Evolutionary conservation across 2,329 filamentous ascomycete genomes (phyloP).

Genomic region (Monilinia fructigena): DNA sequence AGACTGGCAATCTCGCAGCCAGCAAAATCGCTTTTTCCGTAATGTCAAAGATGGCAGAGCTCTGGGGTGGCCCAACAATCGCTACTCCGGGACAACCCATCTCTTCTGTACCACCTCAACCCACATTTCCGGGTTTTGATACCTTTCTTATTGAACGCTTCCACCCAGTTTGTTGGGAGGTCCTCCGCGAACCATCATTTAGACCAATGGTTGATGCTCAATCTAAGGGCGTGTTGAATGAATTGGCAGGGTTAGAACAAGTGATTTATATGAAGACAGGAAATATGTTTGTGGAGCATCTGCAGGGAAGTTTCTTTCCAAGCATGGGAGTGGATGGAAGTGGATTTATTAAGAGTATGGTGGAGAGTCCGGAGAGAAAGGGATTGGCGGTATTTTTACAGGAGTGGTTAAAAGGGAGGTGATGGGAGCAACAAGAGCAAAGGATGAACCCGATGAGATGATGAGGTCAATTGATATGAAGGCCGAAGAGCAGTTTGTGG

Average conservation of each 20-base stretch:
- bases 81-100: slow-evolving; percentile 55
- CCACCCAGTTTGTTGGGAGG: slow-evolving; percentile 85
- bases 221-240: slow-evolving; percentile 80
- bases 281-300: slow-evolving; percentile 69
- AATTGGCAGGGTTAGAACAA: slow-evolving; percentile 85
- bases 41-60: slow-evolving; percentile 75
- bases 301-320: slow-evolving; percentile 63
- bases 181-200: slow-evolving; percentile 77
- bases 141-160: slow-evolving; percentile 86
- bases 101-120: slow-evolving; percentile 50
- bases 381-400: slow-evolving; percentile 64
- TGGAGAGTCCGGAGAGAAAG: slow-evolving; percentile 59
- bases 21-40: slow-evolving; percentile 77
- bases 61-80: slow-evolving; percentile 88
- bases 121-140: slow-evolving; percentile 82
- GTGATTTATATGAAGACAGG: slow-evolving; percentile 90
- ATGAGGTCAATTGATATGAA: neutral
- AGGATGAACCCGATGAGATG: neutral
- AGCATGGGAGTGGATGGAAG: slow-evolving; percentile 62
- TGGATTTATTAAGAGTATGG: slow-evolving; percentile 59
- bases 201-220: slow-evolving; percentile 79
- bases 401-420: slow-evolving; percentile 50
- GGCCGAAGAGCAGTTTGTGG: neutral
- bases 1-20: slow-evolving; percentile 57
- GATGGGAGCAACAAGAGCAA: slow-evolving; percentile 17